Conservation (phyloP, 257 asterid genomes). For the Primulina tabacum region DNA sequence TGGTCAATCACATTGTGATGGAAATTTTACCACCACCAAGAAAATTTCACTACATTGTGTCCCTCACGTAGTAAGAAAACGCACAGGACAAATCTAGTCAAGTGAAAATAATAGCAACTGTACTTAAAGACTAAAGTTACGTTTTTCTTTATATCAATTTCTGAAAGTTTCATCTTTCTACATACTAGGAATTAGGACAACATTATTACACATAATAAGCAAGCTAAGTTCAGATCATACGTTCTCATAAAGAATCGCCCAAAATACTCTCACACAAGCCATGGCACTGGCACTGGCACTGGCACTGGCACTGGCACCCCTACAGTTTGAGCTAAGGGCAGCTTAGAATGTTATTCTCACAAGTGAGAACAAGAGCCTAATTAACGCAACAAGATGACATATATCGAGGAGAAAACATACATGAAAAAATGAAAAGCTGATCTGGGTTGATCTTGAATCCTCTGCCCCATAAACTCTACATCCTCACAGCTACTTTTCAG, state of each 20-base stretch:
- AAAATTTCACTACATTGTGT: too few relatives aligned
- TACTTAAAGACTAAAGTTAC: too few relatives aligned
- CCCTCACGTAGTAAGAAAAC: not conserved
- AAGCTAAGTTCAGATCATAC: not conserved
- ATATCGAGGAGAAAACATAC: not conserved
- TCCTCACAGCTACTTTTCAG: conserved; percentile 9
- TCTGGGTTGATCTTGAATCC: conserved; percentile 34
- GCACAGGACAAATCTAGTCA: not conserved
- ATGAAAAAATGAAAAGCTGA: conserved; percentile 39
- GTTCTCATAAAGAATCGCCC: not conserved
- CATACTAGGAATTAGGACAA: not conserved
- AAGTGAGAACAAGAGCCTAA: not conserved
- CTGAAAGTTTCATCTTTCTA: not conserved
- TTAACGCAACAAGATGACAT: not conserved
- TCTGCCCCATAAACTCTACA: not conserved
- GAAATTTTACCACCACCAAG: not conserved
- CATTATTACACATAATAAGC: too few relatives aligned
- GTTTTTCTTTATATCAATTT: too few relatives aligned
- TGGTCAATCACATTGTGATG: not conserved
- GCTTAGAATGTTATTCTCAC: not conserved
- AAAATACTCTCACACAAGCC: not conserved
- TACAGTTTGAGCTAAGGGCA: not conserved
- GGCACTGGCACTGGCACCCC: too few relatives aligned
- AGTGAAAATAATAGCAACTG: too few relatives aligned
- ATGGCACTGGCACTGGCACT: too few relatives aligned